A percentile compares a stretch with the other conserved stretches of the same genome.
Evolutionary conservation across 208 protist genomes (phyloP).

Genomic region (Balamuthia mandrillaris): DNA sequence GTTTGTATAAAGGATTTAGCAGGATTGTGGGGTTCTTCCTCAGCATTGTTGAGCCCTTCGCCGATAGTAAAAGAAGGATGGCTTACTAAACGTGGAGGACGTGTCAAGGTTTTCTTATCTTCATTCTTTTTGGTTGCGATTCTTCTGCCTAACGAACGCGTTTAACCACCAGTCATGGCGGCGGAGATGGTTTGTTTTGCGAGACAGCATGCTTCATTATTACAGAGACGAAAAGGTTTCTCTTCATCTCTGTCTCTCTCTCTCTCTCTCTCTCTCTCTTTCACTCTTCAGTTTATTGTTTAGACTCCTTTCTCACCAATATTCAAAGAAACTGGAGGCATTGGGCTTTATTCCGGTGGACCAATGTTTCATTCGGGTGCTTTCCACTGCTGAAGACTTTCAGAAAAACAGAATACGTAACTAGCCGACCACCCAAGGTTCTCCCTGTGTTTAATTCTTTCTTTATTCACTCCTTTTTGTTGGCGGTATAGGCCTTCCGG

Average conservation of each 20-base stretch:
- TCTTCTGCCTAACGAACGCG: neutral
- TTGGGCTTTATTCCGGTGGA: constrained; percentile 12
- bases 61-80: neutral
- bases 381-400: neutral
- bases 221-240: neutral
- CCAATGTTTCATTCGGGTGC: neutral
- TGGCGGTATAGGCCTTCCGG: neutral
- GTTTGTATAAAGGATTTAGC: too few relatives aligned
- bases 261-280: neutral
- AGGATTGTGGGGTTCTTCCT: too few relatives aligned
- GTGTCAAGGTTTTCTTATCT: neutral
- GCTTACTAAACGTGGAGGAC: constrained; percentile 10
- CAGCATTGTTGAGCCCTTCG: too few relatives aligned
- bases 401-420: constrained; percentile 10
- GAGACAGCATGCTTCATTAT: constrained; percentile 1
- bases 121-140: neutral
- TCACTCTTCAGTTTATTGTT: neutral
- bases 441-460: neutral
- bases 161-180: neutral
- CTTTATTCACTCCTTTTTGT: neutral
- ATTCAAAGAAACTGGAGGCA: neutral
- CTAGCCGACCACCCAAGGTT: neutral
- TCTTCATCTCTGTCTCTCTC: neutral
- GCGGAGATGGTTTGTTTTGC: neutral
- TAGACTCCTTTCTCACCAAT: neutral